A percentile compares a stretch with the other conserved stretches of the same genome.
Evolutionary conservation across 2,329 filamentous ascomycete species (phyloP).

Genomic region (Laburnicola sp.): DNA sequence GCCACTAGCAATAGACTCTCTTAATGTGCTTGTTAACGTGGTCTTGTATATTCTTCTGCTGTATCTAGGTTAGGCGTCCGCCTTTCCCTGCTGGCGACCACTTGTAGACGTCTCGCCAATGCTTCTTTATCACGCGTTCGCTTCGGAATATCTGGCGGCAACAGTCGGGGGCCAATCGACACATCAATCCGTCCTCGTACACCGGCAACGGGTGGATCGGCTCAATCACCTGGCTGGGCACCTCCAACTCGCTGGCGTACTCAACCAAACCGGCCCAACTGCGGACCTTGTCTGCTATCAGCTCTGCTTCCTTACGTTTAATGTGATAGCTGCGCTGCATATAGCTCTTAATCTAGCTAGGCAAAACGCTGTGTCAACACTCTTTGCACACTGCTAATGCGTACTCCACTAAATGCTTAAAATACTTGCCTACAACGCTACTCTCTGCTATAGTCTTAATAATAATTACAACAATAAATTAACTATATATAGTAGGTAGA

Average conservation of each 20-base stretch:
- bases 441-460: neutral
- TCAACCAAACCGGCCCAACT: constrained; percentile 9
- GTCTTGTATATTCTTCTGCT: constrained; percentile 2
- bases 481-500: no score
- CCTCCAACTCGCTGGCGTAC: constrained; percentile 14
- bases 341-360: constrained; percentile 9
- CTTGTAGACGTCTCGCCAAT: constrained; percentile 6
- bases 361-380: constrained; percentile 5
- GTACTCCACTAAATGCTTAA: constrained; percentile 12
- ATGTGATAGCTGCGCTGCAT: neutral
- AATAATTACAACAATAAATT: no score
- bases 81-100: constrained; percentile 12
- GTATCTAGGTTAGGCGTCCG: constrained; percentile 2
- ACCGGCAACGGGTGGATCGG: constrained; percentile 7
- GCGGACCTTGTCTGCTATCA: no score
- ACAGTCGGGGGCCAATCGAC: constrained; percentile 3
- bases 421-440: constrained; percentile 6
- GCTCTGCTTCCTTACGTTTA: constrained; percentile 1
- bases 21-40: constrained; percentile 5
- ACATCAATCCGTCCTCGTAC: constrained; percentile 7
- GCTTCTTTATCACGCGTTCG: no score
- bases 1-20: constrained; percentile 6
- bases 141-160: no score
- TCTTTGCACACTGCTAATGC: constrained; percentile 6
- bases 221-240: constrained; percentile 3